Conservation (phyloP, 805 yeast species). For the Debaryomyces prosopidis region DNA sequence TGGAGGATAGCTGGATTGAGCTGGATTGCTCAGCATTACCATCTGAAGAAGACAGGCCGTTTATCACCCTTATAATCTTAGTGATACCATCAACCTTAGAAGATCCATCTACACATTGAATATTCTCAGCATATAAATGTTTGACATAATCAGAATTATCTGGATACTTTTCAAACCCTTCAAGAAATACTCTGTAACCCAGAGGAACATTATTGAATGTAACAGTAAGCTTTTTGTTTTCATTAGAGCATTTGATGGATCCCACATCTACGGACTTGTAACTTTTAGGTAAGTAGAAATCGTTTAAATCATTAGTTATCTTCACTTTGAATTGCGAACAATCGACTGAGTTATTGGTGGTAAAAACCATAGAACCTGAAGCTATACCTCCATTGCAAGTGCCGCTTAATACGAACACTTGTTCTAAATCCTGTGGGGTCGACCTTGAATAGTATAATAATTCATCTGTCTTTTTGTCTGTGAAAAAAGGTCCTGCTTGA, state of each 20-base stretch:
- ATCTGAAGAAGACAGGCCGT: constrained; percentile 4
- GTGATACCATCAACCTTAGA: constrained; percentile 1
- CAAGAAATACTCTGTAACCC: constrained; percentile 13
- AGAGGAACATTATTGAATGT: constrained; percentile 8
- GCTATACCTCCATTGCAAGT: constrained; percentile 13
- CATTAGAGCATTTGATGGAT: constrained; percentile 2
- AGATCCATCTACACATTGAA: constrained; percentile 13
- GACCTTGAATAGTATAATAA: constrained; percentile 14
- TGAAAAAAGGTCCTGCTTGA: constrained; percentile 13
- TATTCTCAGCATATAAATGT: constrained; percentile 8
- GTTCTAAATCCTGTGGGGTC: constrained; percentile 13
- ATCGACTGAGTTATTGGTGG: constrained; percentile 11
- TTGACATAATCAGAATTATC: constrained; percentile 2
- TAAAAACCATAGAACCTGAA: constrained; percentile 10
- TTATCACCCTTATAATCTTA: constrained; percentile 6
- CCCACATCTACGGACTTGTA: constrained; percentile 2
- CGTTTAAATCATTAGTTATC: constrained; percentile 11
- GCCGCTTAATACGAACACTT: constrained; percentile 13
- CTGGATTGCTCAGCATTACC: not conserved
- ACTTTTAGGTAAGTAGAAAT: constrained; percentile 14
- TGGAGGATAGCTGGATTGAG: not conserved
- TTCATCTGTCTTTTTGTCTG: constrained; percentile 2
- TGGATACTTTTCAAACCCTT: constrained; percentile 13
- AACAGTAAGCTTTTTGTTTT: constrained; percentile 3
- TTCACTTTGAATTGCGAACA: constrained; percentile 11